Evolutionary conservation across 345 rosid genomes (phyloP).

Genomic region (Luvunga scandens): DNA sequence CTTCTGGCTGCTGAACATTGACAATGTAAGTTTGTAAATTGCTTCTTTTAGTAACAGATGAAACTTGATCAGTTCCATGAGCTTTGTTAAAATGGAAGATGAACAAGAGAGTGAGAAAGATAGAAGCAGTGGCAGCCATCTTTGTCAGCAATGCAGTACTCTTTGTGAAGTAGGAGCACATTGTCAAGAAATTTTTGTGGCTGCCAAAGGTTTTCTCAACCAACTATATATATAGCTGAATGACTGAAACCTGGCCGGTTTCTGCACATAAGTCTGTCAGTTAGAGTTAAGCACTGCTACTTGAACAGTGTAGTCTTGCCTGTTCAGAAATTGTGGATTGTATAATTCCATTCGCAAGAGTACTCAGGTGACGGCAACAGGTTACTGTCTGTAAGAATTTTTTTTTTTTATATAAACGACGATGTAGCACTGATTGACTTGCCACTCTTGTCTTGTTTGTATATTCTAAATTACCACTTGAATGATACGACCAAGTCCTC

Average conservation of each 20-base stretch:
- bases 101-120: background rate
- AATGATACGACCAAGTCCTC: background rate
- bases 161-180: background rate
- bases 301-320: background rate
- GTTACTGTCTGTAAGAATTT: background rate
- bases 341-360: background rate
- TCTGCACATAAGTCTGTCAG: background rate
- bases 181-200: background rate
- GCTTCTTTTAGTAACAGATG: background rate
- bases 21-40: conserved; percentile 40
- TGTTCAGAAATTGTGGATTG: background rate
- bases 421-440: background rate
- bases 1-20: conserved; percentile 30
- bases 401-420: background rate
- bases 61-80: background rate
- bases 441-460: background rate
- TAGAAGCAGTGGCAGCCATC: background rate
- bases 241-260: background rate
- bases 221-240: background rate
- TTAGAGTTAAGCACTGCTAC: background rate
- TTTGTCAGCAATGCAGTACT: background rate
- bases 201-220: background rate
- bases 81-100: conserved; percentile 1
- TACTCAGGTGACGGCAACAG: background rate
- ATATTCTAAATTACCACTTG: background rate